A percentile compares a stretch with the other conserved stretches of the same genome.
Conservation (phyloP, 202 grass and related monocot species). For the Digitaria exilis region DNA sequence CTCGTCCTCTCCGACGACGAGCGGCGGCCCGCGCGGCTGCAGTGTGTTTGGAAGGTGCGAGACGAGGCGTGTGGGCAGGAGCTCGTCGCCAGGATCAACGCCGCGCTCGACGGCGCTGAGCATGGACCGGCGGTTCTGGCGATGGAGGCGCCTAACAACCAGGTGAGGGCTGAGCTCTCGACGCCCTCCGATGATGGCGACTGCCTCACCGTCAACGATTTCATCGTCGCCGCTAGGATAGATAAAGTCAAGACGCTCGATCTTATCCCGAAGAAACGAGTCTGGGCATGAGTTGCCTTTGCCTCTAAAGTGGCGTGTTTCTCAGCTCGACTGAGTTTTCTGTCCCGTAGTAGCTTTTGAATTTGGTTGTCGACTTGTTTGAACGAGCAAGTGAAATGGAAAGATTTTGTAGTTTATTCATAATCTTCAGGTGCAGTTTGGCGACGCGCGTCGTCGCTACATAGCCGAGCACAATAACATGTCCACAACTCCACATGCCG, state of each 20-base stretch:
- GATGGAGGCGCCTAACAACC: conserved; percentile 55
- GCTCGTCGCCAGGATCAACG: conserved; percentile 68
- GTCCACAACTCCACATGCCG: too few relatives aligned
- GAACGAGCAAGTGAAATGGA: too few relatives aligned
- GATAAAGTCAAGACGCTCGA: conserved; percentile 54
- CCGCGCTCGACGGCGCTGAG: conserved; percentile 50
- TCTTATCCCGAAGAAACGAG: conserved; percentile 58
- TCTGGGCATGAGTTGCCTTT: conserved; percentile 46
- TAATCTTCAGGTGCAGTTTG: too few relatives aligned
- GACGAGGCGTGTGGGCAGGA: conserved; percentile 63
- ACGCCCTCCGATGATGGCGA: conserved; percentile 47
- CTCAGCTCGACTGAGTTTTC: too few relatives aligned
- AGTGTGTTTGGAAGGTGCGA: conserved; percentile 84
- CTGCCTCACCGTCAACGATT: conserved; percentile 50
- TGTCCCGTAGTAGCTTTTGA: too few relatives aligned
- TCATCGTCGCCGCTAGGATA: conserved; percentile 52
- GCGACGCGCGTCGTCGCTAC: too few relatives aligned
- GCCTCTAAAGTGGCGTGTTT: too few relatives aligned
- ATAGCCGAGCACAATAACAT: too few relatives aligned
- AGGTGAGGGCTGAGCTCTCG: conserved; percentile 70
- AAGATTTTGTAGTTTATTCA: too few relatives aligned
- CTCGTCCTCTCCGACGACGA: conserved; percentile 14
- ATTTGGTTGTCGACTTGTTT: too few relatives aligned
- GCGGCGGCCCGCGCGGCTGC: conserved; percentile 37
- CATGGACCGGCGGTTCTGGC: conserved; percentile 48